A percentile compares a stretch with the other conserved stretches of the same genome.
phyloP scores from a whole-genome alignment of 495 filamentous ascomycete species.

The Tuber melanosporum region DNA sequence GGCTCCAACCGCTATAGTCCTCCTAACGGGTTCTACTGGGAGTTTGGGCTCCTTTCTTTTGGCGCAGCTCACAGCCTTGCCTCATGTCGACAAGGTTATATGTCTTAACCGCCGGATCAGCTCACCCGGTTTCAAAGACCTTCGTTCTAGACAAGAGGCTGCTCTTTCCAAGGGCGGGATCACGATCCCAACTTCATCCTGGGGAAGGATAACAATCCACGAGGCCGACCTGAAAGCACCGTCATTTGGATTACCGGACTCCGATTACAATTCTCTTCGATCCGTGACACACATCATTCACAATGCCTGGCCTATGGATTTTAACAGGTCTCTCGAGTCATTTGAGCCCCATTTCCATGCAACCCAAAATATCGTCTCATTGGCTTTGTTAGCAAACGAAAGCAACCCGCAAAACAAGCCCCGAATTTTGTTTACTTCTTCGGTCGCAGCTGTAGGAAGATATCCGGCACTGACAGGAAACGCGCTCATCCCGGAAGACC shows the following conservation, averaged over 20 bases:
- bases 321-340: constrained; percentile 44
- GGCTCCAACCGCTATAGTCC: constrained; percentile 26
- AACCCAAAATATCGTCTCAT: constrained; percentile 49
- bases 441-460: constrained; percentile 48
- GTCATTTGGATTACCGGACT: constrained; percentile 46
- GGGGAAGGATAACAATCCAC: constrained; percentile 46
- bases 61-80: constrained; percentile 48
- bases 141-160: constrained; percentile 22
- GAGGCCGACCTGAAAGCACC: constrained; percentile 48
- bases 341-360: constrained; percentile 50
- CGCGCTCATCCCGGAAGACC: constrained; percentile 47
- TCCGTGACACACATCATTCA: constrained; percentile 54
- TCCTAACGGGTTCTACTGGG: constrained; percentile 58
- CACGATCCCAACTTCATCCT: constrained; percentile 40
- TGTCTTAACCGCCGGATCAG: constrained; percentile 50
- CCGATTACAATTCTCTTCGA: constrained; percentile 43
- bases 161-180: constrained; percentile 29
- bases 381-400: constrained; percentile 48
- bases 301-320: constrained; percentile 57
- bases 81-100: constrained; percentile 47
- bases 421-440: constrained; percentile 57
- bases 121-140: constrained; percentile 14
- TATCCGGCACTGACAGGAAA: constrained; percentile 42
- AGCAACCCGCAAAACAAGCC: constrained; percentile 28
- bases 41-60: constrained; percentile 55